Evolutionary conservation across 176 grass and related monocot species (phyloP), one percentile per base, ranked within the genome.

Genomic region (Zoysia pacifica): DNA sequence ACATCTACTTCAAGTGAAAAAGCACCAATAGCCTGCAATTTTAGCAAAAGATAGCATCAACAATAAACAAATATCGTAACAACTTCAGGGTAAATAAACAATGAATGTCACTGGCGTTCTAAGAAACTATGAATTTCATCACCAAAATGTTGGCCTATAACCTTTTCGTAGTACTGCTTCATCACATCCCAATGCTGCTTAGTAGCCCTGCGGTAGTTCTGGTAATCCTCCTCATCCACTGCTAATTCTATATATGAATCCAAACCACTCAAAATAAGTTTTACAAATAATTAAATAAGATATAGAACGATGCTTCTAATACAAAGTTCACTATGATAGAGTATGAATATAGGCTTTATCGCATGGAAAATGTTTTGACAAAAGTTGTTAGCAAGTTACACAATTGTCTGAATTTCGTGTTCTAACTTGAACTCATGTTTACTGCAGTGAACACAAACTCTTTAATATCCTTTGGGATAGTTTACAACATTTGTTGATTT

Each of bases 151-250:
- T 62, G 5, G 19, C 7, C 35, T 37, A 73, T 84, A 88, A 98
- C 95, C 80, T 91, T 91, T 86, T 73, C 86, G 79, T 94, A 98
- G 77, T 98, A 98, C 62, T 91, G 74, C 72, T 93, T 98, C 95
- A 94, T 98, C 75, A 83, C 80, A 87, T 80, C 86, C 95, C 92
- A 94, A 65, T 98, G 80, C 80, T 89, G 83, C 78, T 94, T 98
- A 45, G 88, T 80, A 90, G 82, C 90, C 74, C 70, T 85, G 76
- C 90, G 80, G 40, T 89, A 91, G 70, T 85, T 78, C 69, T 84
- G 86, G 70, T 98, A 98, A 45, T 93, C 92, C 74, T 94, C 88
- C 61, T 93, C 92, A 68, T 65, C 75, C 43, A 65, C 19, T 84
- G 83, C 45, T 67, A 69, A 69, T 11, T 70, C 85, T 88, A 70